Conservation (phyloP, 495 filamentous ascomycete genomes). For the Lindgomyces ingoldianus region DNA sequence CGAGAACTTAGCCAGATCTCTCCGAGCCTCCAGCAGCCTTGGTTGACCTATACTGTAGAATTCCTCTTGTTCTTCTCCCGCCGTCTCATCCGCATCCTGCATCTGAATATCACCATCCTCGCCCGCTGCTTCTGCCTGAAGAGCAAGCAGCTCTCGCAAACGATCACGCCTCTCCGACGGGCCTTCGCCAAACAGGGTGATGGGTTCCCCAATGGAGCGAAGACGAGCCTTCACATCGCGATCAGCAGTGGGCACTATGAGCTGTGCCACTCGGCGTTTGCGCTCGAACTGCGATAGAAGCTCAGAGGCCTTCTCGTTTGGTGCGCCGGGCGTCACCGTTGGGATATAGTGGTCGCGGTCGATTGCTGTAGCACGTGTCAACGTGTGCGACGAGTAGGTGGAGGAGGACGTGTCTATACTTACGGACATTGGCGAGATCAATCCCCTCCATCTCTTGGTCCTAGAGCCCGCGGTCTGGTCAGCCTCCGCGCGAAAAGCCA, state of each 20-base stretch:
- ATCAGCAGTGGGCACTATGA: conserved; percentile 96
- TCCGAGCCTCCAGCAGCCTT: conserved; percentile 74
- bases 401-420: conserved; percentile 42
- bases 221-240: conserved; percentile 76
- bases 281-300: conserved; percentile 87
- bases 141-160: conserved; percentile 75
- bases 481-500: not conserved
- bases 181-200: conserved; percentile 94
- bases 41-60: conserved; percentile 85
- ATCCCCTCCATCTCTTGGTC: conserved; percentile 67
- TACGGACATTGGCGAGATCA: conserved; percentile 77
- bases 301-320: conserved; percentile 84
- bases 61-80: conserved; percentile 65
- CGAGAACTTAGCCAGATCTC: conserved; percentile 81
- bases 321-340: conserved; percentile 67
- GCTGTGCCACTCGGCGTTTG: conserved; percentile 81
- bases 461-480: conserved; percentile 36
- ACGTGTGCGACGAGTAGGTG: not conserved
- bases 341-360: conserved; percentile 87
- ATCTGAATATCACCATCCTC: conserved; percentile 65
- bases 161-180: conserved; percentile 83
- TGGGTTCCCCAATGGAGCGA: conserved; percentile 83
- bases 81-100: conserved; percentile 47
- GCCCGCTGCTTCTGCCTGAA: conserved; percentile 61
- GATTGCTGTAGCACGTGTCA: conserved; percentile 54